Evolutionary conservation across 2,329 filamentous ascomycete species (phyloP).

Genomic region (Claviceps paspali): DNA sequence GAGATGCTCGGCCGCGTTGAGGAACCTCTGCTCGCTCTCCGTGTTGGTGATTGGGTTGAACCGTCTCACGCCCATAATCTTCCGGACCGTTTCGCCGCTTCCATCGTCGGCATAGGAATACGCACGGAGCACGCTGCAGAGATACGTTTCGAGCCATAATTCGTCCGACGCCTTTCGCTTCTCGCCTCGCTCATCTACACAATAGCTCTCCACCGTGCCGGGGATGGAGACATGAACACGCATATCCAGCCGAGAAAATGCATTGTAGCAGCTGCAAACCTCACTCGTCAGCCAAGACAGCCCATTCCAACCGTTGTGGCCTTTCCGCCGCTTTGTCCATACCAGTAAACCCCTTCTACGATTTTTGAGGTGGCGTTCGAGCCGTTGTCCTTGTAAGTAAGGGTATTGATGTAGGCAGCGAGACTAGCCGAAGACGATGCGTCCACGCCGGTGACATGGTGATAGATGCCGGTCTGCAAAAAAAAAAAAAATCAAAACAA

Average conservation of each 20-base stretch:
- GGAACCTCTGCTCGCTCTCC: constrained; percentile 92
- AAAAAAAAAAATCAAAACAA: too few relatives aligned
- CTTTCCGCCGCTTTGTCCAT: constrained; percentile 13
- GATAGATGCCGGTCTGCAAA: constrained; percentile 71
- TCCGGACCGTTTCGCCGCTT: constrained; percentile 84
- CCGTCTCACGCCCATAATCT: constrained; percentile 89
- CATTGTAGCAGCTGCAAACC: constrained; percentile 75
- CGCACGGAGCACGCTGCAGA: constrained; percentile 84
- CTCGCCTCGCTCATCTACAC: constrained; percentile 90
- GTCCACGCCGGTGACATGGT: constrained; percentile 94
- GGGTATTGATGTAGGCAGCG: constrained; percentile 94
- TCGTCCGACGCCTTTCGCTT: constrained; percentile 87
- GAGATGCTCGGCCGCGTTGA: constrained; percentile 83
- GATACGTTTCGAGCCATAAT: constrained; percentile 92
- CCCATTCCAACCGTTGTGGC: too few relatives aligned
- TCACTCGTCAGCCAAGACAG: background rate
- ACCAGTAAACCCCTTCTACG: constrained; percentile 90
- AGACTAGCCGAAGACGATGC: constrained; percentile 94
- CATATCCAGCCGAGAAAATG: constrained; percentile 95
- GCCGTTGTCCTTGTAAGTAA: constrained; percentile 78
- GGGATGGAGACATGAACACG: constrained; percentile 95
- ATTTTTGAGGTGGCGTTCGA: constrained; percentile 63
- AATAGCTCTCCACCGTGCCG: constrained; percentile 91
- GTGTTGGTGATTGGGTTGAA: constrained; percentile 98
- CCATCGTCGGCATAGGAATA: constrained; percentile 96